phyloP scores from a whole-genome alignment of 148 eudicot species.

The Vaccinium vitisidaea region DNA sequence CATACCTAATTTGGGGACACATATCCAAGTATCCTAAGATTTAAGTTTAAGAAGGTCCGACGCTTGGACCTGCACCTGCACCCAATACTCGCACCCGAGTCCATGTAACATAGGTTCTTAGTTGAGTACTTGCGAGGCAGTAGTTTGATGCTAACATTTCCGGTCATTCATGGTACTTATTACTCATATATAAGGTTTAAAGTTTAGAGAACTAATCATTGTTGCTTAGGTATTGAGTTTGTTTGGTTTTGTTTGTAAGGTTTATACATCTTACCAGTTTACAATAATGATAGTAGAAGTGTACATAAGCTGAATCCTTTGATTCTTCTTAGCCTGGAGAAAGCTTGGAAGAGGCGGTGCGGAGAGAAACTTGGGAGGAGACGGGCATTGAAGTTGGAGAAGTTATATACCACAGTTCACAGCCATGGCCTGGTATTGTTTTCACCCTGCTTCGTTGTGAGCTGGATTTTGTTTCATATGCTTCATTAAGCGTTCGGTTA shows the following conservation, averaged over 20 bases:
- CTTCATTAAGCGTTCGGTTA: neutral
- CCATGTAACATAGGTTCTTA: neutral
- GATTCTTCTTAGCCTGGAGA: conserved; percentile 74
- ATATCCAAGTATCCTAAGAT: too few relatives aligned
- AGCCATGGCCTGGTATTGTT: conserved; percentile 90
- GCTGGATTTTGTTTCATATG: neutral
- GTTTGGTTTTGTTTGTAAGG: neutral
- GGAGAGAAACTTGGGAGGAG: conserved; percentile 99
- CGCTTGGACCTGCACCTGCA: too few relatives aligned
- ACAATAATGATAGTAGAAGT: neutral
- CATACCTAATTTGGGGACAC: too few relatives aligned
- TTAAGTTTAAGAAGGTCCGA: too few relatives aligned
- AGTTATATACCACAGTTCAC: conserved; percentile 94
- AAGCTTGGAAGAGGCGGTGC: conserved; percentile 97
- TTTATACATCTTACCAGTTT: neutral
- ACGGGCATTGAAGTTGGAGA: conserved; percentile 94
- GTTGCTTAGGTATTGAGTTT: neutral
- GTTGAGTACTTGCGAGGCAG: neutral
- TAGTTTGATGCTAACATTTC: neutral
- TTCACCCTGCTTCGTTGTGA: neutral
- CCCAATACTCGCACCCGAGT: too few relatives aligned
- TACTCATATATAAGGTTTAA: neutral
- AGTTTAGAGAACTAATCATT: neutral
- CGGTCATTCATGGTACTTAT: neutral
- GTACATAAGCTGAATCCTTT: conserved; percentile 14